Evolutionary conservation across 2,329 filamentous ascomycete species (phyloP), one percentile per base, ranked within the genome.

Genomic region (Exserohilum turcica): DNA sequence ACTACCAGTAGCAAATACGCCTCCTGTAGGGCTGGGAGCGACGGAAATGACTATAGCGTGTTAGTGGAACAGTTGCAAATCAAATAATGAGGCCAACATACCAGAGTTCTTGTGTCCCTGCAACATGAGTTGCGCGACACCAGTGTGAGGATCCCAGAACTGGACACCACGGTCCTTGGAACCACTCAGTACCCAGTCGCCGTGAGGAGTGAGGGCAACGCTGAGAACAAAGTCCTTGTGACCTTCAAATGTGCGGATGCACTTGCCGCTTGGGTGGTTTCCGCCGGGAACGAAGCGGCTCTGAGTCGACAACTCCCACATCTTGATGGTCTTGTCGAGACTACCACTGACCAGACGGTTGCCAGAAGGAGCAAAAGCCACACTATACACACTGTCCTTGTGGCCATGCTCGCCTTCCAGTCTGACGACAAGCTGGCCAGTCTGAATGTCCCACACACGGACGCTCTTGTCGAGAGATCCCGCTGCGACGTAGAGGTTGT

Each of bases 161-260:
- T 97, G 94, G 18, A 99, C 94, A 43, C 94, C 93, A 45, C 94
- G 86, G 72, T 99, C 94, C 80, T 99, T 99, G 57, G 92, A 96
- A 38, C 94, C 94, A 59, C 91, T 96, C 77, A 99, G 88, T 52
- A 99, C 93, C 94, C 94, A 99, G 67, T 88, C 85, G 59, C 90
- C 90, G 73, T 97, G 92, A 13, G 94, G 94, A 0, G 94, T 97
- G 57, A 97, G 84, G 15, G 94, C 95, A 51, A 99, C 94, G 54
- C 90, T 94, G 38, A 99, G 86, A 55, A 99, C 94, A 71, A 97
- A 99, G 77, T 99, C 94, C 90, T 96, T 90, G 78, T 99, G 94
- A 44, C 94, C 94, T 72, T 97, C 94, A 68, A 97, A 99, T 1
- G 93, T 97, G 79, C 92, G 91, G 67, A 97, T 87, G 73, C 94